Conservation (phyloP, 202 grass and related monocot species). For the Cymbopogon flexuosus region DNA sequence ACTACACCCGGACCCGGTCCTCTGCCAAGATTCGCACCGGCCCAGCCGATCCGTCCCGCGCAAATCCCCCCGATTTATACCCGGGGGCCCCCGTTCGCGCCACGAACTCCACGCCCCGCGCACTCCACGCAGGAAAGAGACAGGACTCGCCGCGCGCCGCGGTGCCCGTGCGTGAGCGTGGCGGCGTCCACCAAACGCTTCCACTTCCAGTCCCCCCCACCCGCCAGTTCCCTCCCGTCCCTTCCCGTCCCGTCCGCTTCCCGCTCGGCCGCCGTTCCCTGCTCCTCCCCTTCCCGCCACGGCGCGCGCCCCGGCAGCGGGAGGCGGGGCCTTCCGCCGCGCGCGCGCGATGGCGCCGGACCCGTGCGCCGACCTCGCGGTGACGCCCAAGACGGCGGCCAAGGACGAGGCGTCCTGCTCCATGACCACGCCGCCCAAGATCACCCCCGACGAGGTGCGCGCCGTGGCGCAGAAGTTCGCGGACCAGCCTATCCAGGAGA, state of each 20-base stretch:
- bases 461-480: slow-evolving; percentile 72
- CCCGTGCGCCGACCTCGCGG: not conserved
- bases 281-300: not conserved
- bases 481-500: slow-evolving; percentile 60
- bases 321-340: not conserved
- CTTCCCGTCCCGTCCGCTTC: not conserved
- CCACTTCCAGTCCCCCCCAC: not conserved
- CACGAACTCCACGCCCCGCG: not conserved
- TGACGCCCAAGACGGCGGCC: slow-evolving; percentile 21
- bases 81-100: not conserved
- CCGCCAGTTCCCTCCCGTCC: not conserved
- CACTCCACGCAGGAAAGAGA: not conserved
- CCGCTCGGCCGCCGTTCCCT: not conserved
- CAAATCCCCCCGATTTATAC: not conserved
- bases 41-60: not conserved
- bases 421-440: slow-evolving; percentile 20
- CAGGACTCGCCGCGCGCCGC: not conserved
- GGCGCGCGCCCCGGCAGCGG: not conserved
- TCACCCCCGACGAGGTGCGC: slow-evolving; percentile 48
- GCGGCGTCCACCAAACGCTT: not conserved
- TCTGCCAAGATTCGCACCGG: too few species aligned
- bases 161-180: not conserved
- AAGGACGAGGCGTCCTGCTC: slow-evolving; percentile 40
- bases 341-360: too few species aligned
- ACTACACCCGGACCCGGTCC: too few species aligned